These are phyloP conservation scores for Cordyceps pruinosa DNA, from an alignment of 2,329 filamentous ascomycete genomes.

Conservation along the genomic window DNA sequence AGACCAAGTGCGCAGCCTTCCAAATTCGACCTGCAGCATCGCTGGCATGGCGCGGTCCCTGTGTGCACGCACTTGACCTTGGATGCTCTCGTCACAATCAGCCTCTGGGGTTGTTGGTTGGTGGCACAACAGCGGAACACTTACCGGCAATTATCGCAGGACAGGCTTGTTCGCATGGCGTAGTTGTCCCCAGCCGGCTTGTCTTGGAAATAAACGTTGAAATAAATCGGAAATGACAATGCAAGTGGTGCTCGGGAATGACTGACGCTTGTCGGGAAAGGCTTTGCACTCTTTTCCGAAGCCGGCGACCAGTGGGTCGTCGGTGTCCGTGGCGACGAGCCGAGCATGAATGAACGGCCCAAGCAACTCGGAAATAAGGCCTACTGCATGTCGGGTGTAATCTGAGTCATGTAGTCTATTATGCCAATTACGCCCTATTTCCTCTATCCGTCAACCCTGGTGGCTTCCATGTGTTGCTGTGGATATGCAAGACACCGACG, in stretches of 20 bases:
- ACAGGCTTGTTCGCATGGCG: conserved; percentile 28
- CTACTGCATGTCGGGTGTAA: not conserved
- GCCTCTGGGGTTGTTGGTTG: not conserved
- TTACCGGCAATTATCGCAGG: conserved; percentile 29
- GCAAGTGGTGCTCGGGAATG: not conserved
- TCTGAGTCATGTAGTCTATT: not conserved
- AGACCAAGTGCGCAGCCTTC: conserved; percentile 22
- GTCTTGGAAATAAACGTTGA: not conserved
- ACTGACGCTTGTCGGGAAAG: conserved; percentile 4
- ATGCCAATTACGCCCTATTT: not conserved
- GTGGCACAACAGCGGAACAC: conserved; percentile 9
- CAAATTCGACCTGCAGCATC: conserved; percentile 23
- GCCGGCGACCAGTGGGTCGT: conserved; percentile 3
- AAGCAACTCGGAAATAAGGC: not conserved
- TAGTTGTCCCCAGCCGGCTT: not conserved
- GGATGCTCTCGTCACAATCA: conserved; percentile 21
- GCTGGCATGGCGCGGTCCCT: conserved; percentile 25
- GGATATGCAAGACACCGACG: not conserved
- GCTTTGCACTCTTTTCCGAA: conserved; percentile 7
- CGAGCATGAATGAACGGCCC: not conserved
- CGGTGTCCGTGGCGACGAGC: not conserved
- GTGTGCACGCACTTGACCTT: conserved; percentile 30
- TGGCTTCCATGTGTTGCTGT: not conserved
- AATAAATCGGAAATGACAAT: not conserved
- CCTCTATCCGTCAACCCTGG: too few species aligned